These are phyloP conservation scores for Saussurea involucrata DNA, from an alignment of 129 eudicot species.

Conservation along the genomic window DNA sequence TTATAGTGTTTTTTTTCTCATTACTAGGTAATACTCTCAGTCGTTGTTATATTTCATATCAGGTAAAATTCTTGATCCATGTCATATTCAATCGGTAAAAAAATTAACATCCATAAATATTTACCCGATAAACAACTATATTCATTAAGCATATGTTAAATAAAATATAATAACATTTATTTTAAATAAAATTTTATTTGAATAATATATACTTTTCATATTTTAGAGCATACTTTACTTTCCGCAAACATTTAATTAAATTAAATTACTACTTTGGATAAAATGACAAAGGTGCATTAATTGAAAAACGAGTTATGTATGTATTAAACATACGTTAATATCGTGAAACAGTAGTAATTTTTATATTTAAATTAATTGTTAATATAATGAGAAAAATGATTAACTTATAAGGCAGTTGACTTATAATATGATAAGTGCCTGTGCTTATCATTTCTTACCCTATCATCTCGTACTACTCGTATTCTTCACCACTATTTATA, in stretches of 20 bases:
- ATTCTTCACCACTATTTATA: conserved; percentile 21
- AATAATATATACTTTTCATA: no score
- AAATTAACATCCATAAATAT: no score
- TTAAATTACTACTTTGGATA: neutral
- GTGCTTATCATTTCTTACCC: neutral
- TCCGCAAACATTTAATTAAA: neutral
- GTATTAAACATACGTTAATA: neutral
- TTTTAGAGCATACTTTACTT: no score
- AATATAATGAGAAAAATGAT: neutral
- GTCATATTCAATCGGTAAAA: no score
- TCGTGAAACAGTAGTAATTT: neutral
- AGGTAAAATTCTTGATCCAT: no score
- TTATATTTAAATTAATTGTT: neutral
- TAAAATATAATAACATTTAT: no score
- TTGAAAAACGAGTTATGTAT: neutral
- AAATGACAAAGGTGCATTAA: neutral
- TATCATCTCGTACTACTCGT: conserved; percentile 33
- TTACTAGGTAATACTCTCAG: no score
- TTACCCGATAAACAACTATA: no score
- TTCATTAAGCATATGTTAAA: no score
- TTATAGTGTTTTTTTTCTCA: no score
- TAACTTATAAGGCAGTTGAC: neutral
- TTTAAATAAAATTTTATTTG: no score
- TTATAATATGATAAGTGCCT: neutral
- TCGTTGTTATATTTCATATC: no score